Percentiles rank a stretch among this genome's conserved stretches.
Conservation (phyloP, 2,329 filamentous ascomycete species). For the Beauveria bassiana region DNA sequence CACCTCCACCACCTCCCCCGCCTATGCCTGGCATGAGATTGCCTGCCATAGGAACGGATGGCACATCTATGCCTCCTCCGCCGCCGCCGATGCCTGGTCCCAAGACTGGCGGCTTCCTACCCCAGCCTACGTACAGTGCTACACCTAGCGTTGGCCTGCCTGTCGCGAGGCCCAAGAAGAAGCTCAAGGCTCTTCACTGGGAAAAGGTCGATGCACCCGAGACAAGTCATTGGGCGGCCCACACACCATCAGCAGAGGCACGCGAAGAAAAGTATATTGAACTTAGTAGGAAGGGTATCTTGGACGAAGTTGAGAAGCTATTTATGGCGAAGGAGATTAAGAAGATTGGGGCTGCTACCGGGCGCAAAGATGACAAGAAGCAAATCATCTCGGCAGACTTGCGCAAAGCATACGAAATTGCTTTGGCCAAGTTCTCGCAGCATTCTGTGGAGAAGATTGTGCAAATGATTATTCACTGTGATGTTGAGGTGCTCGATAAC, state of each 20-base stretch:
- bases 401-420: constrained; percentile 79
- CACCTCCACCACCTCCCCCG: constrained; percentile 28
- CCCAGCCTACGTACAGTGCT: constrained; percentile 48
- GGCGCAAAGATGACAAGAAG: constrained; percentile 91
- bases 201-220: constrained; percentile 93
- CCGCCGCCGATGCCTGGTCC: constrained; percentile 60
- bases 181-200: constrained; percentile 98
- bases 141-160: constrained; percentile 59
- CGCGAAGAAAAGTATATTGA: constrained; percentile 96
- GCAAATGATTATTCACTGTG: constrained; percentile 92
- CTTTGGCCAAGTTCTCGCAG: constrained; percentile 87
- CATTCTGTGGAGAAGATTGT: constrained; percentile 76
- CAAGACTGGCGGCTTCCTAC: constrained; percentile 69
- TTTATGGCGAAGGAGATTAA: constrained; percentile 98
- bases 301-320: constrained; percentile 94
- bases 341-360: constrained; percentile 61
- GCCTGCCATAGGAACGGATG: constrained; percentile 29
- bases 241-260: constrained; percentile 76
- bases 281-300: constrained; percentile 84
- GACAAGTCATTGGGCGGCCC: constrained; percentile 85
- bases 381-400: constrained; percentile 90
- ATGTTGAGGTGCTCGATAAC: constrained; percentile 81
- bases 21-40: constrained; percentile 30
- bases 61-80: constrained; percentile 40
- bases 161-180: constrained; percentile 91